phyloP scores from a whole-genome alignment of 371 early-diverging fungal species.

The Lichtheimia ramosa region DNA sequence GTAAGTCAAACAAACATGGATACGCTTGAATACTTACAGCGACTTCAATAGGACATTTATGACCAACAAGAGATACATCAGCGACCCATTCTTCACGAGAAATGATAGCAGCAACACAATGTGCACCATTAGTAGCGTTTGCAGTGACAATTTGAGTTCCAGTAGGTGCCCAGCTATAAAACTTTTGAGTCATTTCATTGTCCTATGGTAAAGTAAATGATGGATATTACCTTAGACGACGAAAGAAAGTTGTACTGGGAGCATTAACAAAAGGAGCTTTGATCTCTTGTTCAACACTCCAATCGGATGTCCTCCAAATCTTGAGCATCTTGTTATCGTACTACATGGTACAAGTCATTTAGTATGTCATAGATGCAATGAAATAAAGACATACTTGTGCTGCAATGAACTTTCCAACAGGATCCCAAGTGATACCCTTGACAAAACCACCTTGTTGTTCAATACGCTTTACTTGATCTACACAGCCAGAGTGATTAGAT shows the following conservation, averaged over 20 bases:
- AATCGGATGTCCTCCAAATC: constrained; percentile 87
- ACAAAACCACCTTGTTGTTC: constrained; percentile 87
- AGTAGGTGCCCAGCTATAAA: constrained; percentile 90
- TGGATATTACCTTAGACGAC: constrained; percentile 69
- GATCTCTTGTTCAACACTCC: constrained; percentile 77
- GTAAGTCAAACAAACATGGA: too few species aligned
- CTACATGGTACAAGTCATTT: constrained; percentile 29
- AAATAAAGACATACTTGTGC: constrained; percentile 64
- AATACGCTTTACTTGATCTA: constrained; percentile 65
- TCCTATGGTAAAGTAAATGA: background rate
- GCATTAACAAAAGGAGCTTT: constrained; percentile 77
- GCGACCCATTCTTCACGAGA: constrained; percentile 77
- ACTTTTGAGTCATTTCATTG: background rate
- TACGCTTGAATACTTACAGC: constrained; percentile 56
- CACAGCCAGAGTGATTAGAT: too few species aligned
- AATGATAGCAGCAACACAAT: constrained; percentile 85
- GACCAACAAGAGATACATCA: constrained; percentile 88
- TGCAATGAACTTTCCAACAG: constrained; percentile 90
- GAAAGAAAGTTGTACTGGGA: constrained; percentile 84
- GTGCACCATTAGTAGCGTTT: constrained; percentile 84
- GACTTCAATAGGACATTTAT: constrained; percentile 87
- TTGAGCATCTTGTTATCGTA: constrained; percentile 90
- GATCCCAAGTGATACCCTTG: constrained; percentile 97
- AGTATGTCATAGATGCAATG: background rate
- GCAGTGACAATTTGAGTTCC: constrained; percentile 88